Percentiles rank a stretch among this genome's conserved stretches.
Conservation (phyloP, 805 yeast species). For the Debaryomyces maramus region DNA sequence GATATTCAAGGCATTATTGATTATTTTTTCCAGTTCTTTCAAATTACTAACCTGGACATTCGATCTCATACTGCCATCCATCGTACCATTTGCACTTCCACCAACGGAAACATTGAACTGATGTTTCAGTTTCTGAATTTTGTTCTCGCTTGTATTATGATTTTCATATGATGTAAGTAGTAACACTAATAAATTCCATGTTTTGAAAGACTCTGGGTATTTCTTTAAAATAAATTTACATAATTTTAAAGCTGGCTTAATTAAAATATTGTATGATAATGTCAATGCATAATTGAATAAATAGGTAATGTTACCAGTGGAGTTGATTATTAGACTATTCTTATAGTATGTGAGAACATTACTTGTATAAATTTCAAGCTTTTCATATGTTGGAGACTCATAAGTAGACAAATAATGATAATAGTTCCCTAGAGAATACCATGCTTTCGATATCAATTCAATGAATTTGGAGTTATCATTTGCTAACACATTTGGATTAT, state of each 20-base stretch:
- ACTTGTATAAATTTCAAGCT: slow-evolving; percentile 15
- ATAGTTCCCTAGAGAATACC: slow-evolving; percentile 38
- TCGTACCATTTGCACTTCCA: slow-evolving; percentile 3
- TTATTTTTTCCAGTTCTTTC: slow-evolving; percentile 55
- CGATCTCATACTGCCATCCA: slow-evolving; percentile 3
- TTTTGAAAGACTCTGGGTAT: slow-evolving; percentile 55
- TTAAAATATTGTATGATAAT: slow-evolving; percentile 44
- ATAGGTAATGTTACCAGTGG: slow-evolving; percentile 29
- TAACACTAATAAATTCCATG: slow-evolving; percentile 68
- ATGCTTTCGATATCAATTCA: slow-evolving; percentile 32
- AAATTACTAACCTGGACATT: slow-evolving; percentile 5
- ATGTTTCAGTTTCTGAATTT: not conserved
- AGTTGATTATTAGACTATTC: slow-evolving; percentile 35
- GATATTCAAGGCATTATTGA: slow-evolving; percentile 50
- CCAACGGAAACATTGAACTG: not conserved
- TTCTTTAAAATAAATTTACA: slow-evolving; percentile 50
- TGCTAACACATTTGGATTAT: slow-evolving; percentile 32
- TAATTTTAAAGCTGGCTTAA: slow-evolving; percentile 44
- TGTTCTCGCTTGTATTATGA: slow-evolving; percentile 14
- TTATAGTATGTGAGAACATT: slow-evolving; percentile 28
- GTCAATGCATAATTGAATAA: slow-evolving; percentile 48
- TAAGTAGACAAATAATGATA: slow-evolving; percentile 27
- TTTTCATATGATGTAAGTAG: slow-evolving; percentile 64
- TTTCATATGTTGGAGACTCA: slow-evolving; percentile 22
- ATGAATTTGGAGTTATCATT: slow-evolving; percentile 27